Evolutionary conservation across 345 rosid species (phyloP).

Genomic region (Aquilaria sinensis): DNA sequence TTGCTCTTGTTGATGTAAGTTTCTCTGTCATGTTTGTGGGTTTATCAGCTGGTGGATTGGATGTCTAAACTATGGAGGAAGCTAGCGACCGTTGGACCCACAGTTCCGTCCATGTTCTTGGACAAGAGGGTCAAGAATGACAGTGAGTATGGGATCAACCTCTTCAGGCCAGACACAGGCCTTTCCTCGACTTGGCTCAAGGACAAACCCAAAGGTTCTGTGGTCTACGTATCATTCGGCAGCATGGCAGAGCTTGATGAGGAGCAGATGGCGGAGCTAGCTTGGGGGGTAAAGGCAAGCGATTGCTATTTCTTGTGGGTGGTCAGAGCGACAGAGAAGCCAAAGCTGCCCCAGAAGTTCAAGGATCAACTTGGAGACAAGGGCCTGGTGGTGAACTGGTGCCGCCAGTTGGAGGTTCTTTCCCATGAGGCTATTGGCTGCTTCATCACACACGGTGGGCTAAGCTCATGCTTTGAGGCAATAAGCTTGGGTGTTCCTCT

Average conservation of each 20-base stretch:
- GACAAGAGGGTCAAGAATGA: conserved; percentile 18
- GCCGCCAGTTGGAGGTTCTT: conserved; percentile 30
- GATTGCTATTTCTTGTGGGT: conserved; percentile 28
- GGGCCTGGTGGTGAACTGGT: conserved; percentile 31
- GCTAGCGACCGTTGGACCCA: conserved; percentile 15
- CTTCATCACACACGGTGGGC: conserved; percentile 44
- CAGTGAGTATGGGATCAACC: conserved; percentile 8
- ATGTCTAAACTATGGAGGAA: conserved; percentile 18
- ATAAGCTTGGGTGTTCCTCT: conserved; percentile 42
- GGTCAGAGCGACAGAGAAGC: conserved; percentile 19
- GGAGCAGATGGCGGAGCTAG: conserved; percentile 25
- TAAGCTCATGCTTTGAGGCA: conserved; percentile 35
- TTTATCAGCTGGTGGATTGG: conserved; percentile 24
- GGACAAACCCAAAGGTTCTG: conserved; percentile 16
- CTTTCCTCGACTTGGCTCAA: conserved; percentile 20
- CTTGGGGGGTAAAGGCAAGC: conserved; percentile 11
- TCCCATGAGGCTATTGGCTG: conserved; percentile 28
- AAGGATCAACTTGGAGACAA: conserved; percentile 4
- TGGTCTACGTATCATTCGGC: conserved; percentile 33
- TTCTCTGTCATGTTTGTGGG: too few relatives aligned
- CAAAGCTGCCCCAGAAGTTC: conserved; percentile 24
- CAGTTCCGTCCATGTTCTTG: conserved; percentile 16
- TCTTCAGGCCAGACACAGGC: conserved; percentile 11
- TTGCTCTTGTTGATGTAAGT: too few relatives aligned
- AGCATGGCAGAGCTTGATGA: conserved; percentile 12